Percentiles rank a stretch among this genome's conserved stretches.
Evolutionary conservation across 2,329 filamentous ascomycete species (phyloP).

Genomic region (Pseudogymnoascus verrucosus): DNA sequence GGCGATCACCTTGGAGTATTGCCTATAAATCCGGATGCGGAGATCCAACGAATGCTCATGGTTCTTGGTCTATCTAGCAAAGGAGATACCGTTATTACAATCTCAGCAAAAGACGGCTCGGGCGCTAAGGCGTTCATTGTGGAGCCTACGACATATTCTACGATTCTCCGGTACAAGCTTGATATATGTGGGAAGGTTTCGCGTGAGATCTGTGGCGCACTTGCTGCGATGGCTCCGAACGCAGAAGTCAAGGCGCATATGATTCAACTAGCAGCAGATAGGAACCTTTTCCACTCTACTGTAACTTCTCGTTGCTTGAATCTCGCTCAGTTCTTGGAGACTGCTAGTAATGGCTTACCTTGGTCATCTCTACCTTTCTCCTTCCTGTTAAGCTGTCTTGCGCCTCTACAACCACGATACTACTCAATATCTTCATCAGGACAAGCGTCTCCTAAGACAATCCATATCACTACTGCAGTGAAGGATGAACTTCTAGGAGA

Average conservation of each 20-base stretch:
- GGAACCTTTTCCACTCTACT: background rate
- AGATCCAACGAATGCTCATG: constrained; percentile 27
- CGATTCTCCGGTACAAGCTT: constrained; percentile 2
- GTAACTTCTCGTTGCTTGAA: background rate
- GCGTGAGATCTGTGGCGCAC: background rate
- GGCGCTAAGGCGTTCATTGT: background rate
- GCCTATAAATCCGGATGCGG: constrained; percentile 32
- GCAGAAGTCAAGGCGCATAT: background rate
- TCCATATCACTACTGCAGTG: background rate
- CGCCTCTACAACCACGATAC: constrained; percentile 8
- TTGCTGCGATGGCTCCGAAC: background rate
- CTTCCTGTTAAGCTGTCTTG: background rate
- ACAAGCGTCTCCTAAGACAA: background rate
- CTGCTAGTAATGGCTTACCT: background rate
- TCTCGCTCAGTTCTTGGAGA: background rate
- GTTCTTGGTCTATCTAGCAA: constrained; percentile 24
- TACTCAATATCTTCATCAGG: constrained; percentile 10
- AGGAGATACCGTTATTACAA: background rate
- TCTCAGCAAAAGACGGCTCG: background rate
- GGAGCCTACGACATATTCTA: constrained; percentile 1
- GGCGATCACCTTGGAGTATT: constrained; percentile 35
- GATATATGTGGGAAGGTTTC: constrained; percentile 6
- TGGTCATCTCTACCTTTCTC: background rate
- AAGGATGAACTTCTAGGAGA: background rate
- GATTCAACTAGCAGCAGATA: background rate